Conservation (phyloP, 2,329 filamentous ascomycete species). For the Colletotrichum gigasporum region DNA sequence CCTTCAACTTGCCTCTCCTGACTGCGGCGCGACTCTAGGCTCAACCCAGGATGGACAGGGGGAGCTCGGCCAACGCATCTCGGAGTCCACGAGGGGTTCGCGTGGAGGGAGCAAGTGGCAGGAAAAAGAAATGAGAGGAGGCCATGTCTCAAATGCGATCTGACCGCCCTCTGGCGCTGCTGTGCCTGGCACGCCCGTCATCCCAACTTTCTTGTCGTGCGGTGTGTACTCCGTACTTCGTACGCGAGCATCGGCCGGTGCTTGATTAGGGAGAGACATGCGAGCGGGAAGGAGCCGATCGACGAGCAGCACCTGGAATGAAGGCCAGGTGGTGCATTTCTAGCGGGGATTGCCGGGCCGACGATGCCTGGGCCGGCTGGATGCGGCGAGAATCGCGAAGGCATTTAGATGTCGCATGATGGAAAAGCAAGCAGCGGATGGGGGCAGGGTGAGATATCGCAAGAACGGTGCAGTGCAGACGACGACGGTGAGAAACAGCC, state of each 20-base stretch:
- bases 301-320: slow-evolving; percentile 26
- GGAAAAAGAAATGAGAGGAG: slow-evolving; percentile 18
- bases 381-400: slow-evolving; percentile 6
- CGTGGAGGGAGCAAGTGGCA: slow-evolving; percentile 4
- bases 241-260: neutral
- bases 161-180: neutral
- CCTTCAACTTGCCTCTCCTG: slow-evolving; percentile 1
- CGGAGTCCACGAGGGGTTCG: slow-evolving; percentile 15
- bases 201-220: neutral
- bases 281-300: slow-evolving; percentile 24
- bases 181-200: neutral
- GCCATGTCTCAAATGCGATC: slow-evolving; percentile 11
- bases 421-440: slow-evolving; percentile 12
- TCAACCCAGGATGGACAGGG: neutral
- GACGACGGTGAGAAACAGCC: neutral
- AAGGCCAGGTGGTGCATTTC: neutral
- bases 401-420: neutral
- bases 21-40: neutral
- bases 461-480: neutral
- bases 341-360: neutral
- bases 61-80: neutral
- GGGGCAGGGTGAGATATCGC: neutral
- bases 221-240: neutral
- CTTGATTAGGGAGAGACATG: slow-evolving; percentile 9
- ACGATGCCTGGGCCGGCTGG: neutral